phyloP scores from a whole-genome alignment of 768 basidiomycete genomes.

The Cantharellus anzutake region DNA sequence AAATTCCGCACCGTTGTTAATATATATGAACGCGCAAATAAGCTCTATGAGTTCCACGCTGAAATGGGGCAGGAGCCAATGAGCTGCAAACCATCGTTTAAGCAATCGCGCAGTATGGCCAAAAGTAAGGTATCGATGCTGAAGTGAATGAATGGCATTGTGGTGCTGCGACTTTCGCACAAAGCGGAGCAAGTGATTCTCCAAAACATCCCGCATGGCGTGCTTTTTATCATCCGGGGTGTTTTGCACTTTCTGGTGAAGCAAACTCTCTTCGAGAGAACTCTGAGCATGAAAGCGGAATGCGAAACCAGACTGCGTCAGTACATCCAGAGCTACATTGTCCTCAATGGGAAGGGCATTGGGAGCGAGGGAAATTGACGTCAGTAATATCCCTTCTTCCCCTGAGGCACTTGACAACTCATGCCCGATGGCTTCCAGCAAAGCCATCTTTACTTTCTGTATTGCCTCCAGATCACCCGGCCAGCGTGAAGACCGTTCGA shows the following conservation, averaged over 20 bases:
- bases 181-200: slow-evolving; percentile 50
- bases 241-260: slow-evolving; percentile 33
- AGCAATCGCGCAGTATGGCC: slow-evolving; percentile 71
- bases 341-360: slow-evolving; percentile 44
- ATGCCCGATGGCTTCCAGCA: slow-evolving; percentile 64
- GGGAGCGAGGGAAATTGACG: slow-evolving; percentile 38
- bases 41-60: slow-evolving; percentile 69
- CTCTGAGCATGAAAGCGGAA: slow-evolving; percentile 75
- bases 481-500: slow-evolving; percentile 86
- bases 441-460: slow-evolving; percentile 85
- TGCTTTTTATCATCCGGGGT: slow-evolving; percentile 24
- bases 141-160: slow-evolving; percentile 55
- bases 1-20: slow-evolving; percentile 26
- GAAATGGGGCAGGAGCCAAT: slow-evolving; percentile 65
- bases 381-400: slow-evolving; percentile 13
- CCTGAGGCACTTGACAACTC: slow-evolving; percentile 33
- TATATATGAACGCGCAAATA: slow-evolving; percentile 60
- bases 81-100: slow-evolving; percentile 84
- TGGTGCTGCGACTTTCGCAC: slow-evolving; percentile 73
- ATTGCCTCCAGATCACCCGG: slow-evolving; percentile 86
- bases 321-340: slow-evolving; percentile 50
- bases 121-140: slow-evolving; percentile 63
- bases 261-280: slow-evolving; percentile 61
- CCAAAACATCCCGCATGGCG: slow-evolving; percentile 36
- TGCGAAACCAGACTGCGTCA: slow-evolving; percentile 70